These are phyloP conservation scores for Arabidopsis hybrid DNA, from an alignment of 441 rosid species.

Conservation along the genomic window DNA sequence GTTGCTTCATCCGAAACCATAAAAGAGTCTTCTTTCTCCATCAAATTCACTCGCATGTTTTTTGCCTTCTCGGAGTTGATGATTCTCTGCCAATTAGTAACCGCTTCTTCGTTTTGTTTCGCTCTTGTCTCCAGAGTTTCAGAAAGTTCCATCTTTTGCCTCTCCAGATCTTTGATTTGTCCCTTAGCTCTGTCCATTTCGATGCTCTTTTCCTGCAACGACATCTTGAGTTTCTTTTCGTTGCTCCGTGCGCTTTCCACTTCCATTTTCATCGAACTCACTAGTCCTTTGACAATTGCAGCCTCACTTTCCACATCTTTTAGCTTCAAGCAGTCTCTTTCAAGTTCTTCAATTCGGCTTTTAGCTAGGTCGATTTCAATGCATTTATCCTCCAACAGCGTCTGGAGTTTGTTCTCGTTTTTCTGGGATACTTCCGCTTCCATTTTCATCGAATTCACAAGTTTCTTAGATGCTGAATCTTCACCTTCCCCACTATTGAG, in stretches of 20 bases:
- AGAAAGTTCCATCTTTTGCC: constrained; percentile 31
- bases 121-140: constrained; percentile 31
- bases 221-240: constrained; percentile 59
- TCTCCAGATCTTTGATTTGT: constrained; percentile 31
- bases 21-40: constrained; percentile 29
- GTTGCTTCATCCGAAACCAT: constrained; percentile 29
- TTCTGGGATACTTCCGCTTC: constrained; percentile 68
- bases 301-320: constrained; percentile 66
- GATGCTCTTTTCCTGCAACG: constrained; percentile 71
- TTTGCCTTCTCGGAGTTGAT: constrained; percentile 38
- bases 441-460: constrained; percentile 55
- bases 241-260: constrained; percentile 62
- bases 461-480: constrained; percentile 64
- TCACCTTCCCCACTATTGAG: constrained; percentile 54
- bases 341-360: constrained; percentile 61
- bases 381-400: constrained; percentile 69
- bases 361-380: constrained; percentile 56
- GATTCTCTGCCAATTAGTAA: constrained; percentile 33
- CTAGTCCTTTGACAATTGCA: constrained; percentile 66
- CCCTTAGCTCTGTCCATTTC: constrained; percentile 58
- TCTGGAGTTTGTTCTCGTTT: constrained; percentile 66
- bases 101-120: constrained; percentile 39
- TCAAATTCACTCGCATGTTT: background rate
- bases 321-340: constrained; percentile 68
- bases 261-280: constrained; percentile 62